These are phyloP conservation scores for Fraxinus platypoda DNA, from an alignment of 305 asterid species.

Conservation along the genomic window DNA sequence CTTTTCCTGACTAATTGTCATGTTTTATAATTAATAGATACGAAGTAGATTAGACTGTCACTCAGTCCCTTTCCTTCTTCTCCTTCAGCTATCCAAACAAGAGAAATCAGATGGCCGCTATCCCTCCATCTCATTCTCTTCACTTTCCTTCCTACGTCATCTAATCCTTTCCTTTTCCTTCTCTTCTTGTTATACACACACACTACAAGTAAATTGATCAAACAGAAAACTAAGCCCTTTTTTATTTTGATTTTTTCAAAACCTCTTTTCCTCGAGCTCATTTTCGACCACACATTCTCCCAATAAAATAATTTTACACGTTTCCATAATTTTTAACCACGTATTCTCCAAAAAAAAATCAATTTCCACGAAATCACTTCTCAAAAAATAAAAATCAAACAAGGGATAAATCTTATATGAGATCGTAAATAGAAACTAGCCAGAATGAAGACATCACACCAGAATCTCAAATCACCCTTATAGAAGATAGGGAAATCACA, in stretches of 20 bases:
- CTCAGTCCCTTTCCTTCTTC: background rate
- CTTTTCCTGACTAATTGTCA: background rate
- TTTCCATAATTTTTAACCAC: background rate
- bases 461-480: background rate
- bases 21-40: background rate
- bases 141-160: background rate
- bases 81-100: background rate
- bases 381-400: background rate
- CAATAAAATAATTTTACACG: too few species aligned
- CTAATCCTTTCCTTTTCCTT: background rate
- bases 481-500: constrained; percentile 20
- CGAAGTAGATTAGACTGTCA: background rate
- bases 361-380: background rate
- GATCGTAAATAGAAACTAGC: constrained; percentile 16
- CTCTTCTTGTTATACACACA: constrained; percentile 1
- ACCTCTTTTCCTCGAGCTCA: background rate
- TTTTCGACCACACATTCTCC: background rate
- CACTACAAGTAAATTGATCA: background rate
- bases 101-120: constrained; percentile 1
- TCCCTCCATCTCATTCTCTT: constrained; percentile 5
- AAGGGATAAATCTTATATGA: background rate
- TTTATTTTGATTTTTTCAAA: background rate
- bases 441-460: constrained; percentile 1
- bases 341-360: background rate
- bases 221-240: background rate